Evolutionary conservation across 306 rosid species (phyloP).

Genomic region (Mucuna pruriens): DNA sequence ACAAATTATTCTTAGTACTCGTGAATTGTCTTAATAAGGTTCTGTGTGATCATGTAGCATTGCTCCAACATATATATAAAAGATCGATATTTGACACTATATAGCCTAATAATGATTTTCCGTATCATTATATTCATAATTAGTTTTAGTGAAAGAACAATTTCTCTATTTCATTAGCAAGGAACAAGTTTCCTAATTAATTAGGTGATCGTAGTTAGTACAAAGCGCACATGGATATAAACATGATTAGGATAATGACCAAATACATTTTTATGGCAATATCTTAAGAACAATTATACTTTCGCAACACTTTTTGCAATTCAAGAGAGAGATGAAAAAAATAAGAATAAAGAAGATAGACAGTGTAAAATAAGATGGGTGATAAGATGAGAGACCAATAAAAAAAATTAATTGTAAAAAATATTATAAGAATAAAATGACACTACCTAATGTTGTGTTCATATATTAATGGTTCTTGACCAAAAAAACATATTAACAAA

Average conservation of each 20-base stretch:
- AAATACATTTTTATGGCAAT: not conserved
- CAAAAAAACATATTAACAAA: too few relatives aligned
- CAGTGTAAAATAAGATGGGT: too few relatives aligned
- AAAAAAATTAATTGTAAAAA: too few relatives aligned
- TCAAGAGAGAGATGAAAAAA: not conserved
- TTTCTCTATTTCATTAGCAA: not conserved
- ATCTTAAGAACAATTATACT: not conserved
- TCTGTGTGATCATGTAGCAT: not conserved
- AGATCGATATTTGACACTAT: not conserved
- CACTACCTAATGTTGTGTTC: too few relatives aligned
- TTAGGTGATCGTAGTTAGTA: not conserved
- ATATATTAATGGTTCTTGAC: too few relatives aligned
- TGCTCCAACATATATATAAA: not conserved
- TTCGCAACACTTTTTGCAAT: not conserved
- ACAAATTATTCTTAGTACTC: conserved; percentile 37
- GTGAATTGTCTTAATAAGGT: conserved; percentile 26
- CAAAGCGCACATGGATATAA: not conserved
- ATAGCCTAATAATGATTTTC: not conserved
- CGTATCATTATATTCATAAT: not conserved
- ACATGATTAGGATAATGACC: not conserved
- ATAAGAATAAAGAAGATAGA: too few relatives aligned
- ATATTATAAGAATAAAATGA: too few relatives aligned
- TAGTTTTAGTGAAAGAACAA: not conserved
- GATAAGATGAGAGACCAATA: too few relatives aligned
- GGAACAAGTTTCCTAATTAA: not conserved